Conservation (phyloP, 768 basidiomycete species). For the Sarcodon aspratus region DNA sequence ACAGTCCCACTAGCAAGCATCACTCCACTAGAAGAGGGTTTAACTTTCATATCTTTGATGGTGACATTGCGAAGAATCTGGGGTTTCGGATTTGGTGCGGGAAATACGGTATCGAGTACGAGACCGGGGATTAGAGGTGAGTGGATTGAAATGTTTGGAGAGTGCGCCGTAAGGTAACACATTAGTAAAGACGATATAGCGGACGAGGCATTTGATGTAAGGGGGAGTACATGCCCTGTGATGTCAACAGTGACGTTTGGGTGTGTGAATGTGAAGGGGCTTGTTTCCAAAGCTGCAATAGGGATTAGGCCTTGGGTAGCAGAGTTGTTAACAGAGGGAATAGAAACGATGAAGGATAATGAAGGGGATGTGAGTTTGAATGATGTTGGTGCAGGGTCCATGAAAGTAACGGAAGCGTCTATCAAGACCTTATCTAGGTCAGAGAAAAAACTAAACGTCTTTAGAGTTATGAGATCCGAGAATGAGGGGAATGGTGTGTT, state of each 20-base stretch:
- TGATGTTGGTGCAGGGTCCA: constrained; percentile 43
- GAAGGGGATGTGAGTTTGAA: constrained; percentile 41
- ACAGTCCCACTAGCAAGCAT: constrained; percentile 67
- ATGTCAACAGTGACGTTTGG: constrained; percentile 57
- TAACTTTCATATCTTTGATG: constrained; percentile 66
- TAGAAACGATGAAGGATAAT: constrained; percentile 50
- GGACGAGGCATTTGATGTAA: constrained; percentile 21
- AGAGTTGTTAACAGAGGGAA: constrained; percentile 22
- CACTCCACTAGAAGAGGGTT: constrained; percentile 25
- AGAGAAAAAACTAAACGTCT: constrained; percentile 39
- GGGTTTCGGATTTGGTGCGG: constrained; percentile 52
- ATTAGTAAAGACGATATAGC: constrained; percentile 8
- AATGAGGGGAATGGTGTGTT: constrained; percentile 41
- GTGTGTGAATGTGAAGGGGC: constrained; percentile 49
- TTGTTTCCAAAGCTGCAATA: constrained; percentile 42
- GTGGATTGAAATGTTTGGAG: constrained; percentile 37
- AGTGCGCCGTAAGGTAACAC: neutral
- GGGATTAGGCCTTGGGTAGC: constrained; percentile 19
- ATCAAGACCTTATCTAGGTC: constrained; percentile 16
- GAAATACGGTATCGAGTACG: constrained; percentile 40
- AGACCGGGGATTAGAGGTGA: constrained; percentile 42
- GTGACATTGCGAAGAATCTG: constrained; percentile 61
- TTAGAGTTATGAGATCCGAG: constrained; percentile 47
- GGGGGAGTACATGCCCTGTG: constrained; percentile 44
- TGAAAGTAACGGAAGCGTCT: constrained; percentile 39